A percentile compares a stretch with the other conserved stretches of the same genome.
Conservation (phyloP, 2,329 filamentous ascomycete genomes). For the Aureobasidium lini region DNA sequence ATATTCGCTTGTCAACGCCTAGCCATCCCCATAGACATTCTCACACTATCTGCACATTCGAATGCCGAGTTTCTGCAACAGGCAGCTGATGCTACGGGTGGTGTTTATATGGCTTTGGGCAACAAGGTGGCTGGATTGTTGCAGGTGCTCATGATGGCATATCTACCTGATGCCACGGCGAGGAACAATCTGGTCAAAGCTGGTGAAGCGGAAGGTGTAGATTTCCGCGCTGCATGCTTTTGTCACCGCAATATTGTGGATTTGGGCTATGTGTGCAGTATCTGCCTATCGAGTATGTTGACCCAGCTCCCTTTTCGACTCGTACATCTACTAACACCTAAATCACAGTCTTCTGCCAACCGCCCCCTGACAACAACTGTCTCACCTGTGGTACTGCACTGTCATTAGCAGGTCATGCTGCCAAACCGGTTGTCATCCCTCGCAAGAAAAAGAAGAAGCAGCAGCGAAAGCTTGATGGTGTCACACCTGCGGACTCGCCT, state of each 20-base stretch:
- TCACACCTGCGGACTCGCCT: slow-evolving; percentile 16
- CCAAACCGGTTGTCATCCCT: slow-evolving; percentile 67
- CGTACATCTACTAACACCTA: too few species aligned
- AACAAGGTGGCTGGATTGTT: slow-evolving; percentile 53
- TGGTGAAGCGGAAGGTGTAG: slow-evolving; percentile 69
- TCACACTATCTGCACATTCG: slow-evolving; percentile 63
- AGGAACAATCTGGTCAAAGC: slow-evolving; percentile 65
- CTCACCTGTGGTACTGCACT: slow-evolving; percentile 77
- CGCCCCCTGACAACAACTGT: slow-evolving; percentile 58
- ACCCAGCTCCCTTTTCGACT: too few species aligned
- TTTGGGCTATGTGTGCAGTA: slow-evolving; percentile 89
- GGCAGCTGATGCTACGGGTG: slow-evolving; percentile 66
- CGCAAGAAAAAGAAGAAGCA: slow-evolving; percentile 69
- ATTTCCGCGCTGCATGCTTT: slow-evolving; percentile 97
- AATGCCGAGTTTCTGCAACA: slow-evolving; percentile 91
- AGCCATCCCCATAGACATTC: slow-evolving; percentile 83
- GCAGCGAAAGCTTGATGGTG: slow-evolving; percentile 38
- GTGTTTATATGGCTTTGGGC: slow-evolving; percentile 56
- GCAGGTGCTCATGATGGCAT: slow-evolving; percentile 91
- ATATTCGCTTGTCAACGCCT: slow-evolving; percentile 92
- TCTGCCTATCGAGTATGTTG: slow-evolving; percentile 73
- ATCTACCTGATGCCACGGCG: slow-evolving; percentile 64
- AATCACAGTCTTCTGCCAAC: slow-evolving; percentile 62
- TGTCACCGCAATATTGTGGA: slow-evolving; percentile 89
- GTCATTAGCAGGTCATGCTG: slow-evolving; percentile 66